Percentiles rank a stretch among this genome's conserved stretches.
These are phyloP conservation scores for Calocybe indica DNA, from an alignment of 768 basidiomycete genomes.

Conservation along the genomic window DNA sequence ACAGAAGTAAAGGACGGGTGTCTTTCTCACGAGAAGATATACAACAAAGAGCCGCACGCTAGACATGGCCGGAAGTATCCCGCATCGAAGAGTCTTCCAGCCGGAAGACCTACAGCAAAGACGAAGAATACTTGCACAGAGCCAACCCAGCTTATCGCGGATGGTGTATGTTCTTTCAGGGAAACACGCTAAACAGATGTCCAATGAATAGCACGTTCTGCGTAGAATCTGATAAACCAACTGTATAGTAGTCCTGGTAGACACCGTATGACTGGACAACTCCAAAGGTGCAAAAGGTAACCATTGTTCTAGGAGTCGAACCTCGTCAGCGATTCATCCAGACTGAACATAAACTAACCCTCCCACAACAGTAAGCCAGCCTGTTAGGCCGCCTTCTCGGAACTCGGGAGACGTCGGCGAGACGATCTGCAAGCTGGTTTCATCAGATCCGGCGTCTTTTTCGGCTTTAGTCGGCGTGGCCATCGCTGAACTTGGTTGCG, in stretches of 20 bases:
- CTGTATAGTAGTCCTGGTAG: conserved; percentile 48
- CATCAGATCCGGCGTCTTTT: no score
- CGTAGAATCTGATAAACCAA: conserved; percentile 12
- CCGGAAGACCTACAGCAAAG: conserved; percentile 37
- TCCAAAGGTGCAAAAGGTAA: conserved; percentile 44
- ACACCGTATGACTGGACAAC: conserved; percentile 45
- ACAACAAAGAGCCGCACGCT: conserved; percentile 30
- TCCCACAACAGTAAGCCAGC: conserved; percentile 41
- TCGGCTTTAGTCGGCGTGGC: no score
- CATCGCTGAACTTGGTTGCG: not conserved
- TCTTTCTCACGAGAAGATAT: conserved; percentile 34
- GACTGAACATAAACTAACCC: conserved; percentile 27
- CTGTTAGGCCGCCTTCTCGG: conserved; percentile 39
- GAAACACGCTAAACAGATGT: conserved; percentile 22
- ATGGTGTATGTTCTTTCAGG: conserved; percentile 31
- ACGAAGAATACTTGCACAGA: conserved; percentile 44
- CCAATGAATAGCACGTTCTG: not conserved
- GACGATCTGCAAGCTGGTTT: no score
- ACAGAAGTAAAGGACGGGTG: not conserved
- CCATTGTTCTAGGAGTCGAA: conserved; percentile 25
- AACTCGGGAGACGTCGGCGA: conserved; percentile 15
- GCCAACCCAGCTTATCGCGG: conserved; percentile 45
- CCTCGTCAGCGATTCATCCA: not conserved
- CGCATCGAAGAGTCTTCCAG: conserved; percentile 40
- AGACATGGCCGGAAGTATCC: conserved; percentile 44